phyloP scores from a whole-genome alignment of 768 basidiomycete species.

The Leucogyrophana mollusca region DNA sequence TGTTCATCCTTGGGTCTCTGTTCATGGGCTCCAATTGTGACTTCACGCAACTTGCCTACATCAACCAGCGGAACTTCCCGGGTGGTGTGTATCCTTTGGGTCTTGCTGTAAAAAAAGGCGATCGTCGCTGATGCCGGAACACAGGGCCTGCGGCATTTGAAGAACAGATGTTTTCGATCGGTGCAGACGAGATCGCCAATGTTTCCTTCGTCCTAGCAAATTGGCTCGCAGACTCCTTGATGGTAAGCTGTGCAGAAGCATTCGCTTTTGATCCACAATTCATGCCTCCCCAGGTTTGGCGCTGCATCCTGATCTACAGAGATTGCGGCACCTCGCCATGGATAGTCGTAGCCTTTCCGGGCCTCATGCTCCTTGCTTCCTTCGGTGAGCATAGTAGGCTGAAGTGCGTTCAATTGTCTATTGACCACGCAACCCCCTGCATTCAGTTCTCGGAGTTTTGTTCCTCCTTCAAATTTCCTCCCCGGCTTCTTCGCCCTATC shows the following conservation, averaged over 20 bases:
- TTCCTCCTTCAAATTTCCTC: conserved; percentile 25
- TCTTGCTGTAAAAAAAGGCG: neutral
- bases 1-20: conserved; percentile 24
- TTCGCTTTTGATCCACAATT: neutral
- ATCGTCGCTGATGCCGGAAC: neutral
- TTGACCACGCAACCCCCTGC: neutral
- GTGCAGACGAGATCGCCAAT: conserved; percentile 20
- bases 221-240: conserved; percentile 24
- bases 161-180: conserved; percentile 26
- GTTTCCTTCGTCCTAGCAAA: conserved; percentile 26
- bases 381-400: conserved; percentile 13
- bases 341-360: conserved; percentile 15
- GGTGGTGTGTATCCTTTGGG: conserved; percentile 20
- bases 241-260: conserved; percentile 13
- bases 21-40: conserved; percentile 23
- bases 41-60: conserved; percentile 29
- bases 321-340: conserved; percentile 14
- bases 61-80: conserved; percentile 23
- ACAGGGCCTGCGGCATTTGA: conserved; percentile 16
- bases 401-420: neutral
- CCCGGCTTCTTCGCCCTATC: conserved; percentile 25
- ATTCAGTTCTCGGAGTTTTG: conserved; percentile 21
- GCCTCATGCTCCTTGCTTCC: conserved; percentile 23
- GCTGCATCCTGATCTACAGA: conserved; percentile 25
- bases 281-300: conserved; percentile 21